Percentiles rank a stretch among this genome's conserved stretches.
Conservation (phyloP, 2,329 filamentous ascomycete species). For the Fusarium sp. region DNA sequence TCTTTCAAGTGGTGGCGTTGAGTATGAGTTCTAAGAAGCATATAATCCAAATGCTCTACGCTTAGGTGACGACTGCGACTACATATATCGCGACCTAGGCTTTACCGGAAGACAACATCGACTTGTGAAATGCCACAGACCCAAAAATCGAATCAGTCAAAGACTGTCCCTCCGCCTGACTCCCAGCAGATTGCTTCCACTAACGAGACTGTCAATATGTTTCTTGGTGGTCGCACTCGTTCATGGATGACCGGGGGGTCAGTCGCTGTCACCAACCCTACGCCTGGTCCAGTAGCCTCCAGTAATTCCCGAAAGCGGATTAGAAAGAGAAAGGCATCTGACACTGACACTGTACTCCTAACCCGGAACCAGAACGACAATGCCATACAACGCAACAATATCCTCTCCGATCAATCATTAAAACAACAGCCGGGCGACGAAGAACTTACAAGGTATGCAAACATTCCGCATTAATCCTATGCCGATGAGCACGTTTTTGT, state of each 20-base stretch:
- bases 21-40: slow-evolving; percentile 38
- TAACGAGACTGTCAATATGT: slow-evolving; percentile 58
- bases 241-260: slow-evolving; percentile 48
- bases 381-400: slow-evolving; percentile 20
- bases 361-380: slow-evolving; percentile 33
- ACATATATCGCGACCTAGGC: slow-evolving; percentile 16
- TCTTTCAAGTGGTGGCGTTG: slow-evolving; percentile 46
- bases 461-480: background rate
- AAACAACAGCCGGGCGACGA: slow-evolving; percentile 25
- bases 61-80: background rate
- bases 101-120: slow-evolving; percentile 14
- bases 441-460: slow-evolving; percentile 31
- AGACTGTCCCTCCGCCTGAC: slow-evolving; percentile 33
- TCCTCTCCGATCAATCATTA: slow-evolving; percentile 12
- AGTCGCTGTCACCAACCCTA: slow-evolving; percentile 20
- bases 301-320: slow-evolving; percentile 42
- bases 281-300: slow-evolving; percentile 18
- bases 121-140: slow-evolving; percentile 47
- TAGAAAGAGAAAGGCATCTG: slow-evolving; percentile 29
- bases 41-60: slow-evolving; percentile 38
- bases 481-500: background rate
- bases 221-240: slow-evolving; percentile 54
- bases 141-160: slow-evolving; percentile 29
- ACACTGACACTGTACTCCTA: slow-evolving; percentile 17
- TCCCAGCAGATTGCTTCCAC: slow-evolving; percentile 54